phyloP scores from a whole-genome alignment of 2,329 filamentous ascomycete genomes.

The Dactylellina drechsleri region DNA sequence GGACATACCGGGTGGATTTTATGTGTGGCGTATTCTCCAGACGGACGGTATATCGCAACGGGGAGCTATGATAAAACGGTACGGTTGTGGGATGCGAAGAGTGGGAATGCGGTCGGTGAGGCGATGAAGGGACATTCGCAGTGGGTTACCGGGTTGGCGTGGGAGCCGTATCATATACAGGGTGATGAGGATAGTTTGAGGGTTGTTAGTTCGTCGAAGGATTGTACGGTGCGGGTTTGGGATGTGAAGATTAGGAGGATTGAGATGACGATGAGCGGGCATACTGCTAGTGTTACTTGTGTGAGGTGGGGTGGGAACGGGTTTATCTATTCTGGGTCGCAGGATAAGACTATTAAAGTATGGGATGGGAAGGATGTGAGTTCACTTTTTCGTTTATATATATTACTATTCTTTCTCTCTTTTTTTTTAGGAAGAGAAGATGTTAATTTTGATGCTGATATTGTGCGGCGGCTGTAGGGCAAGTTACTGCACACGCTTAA shows the following conservation, averaged over 20 bases:
- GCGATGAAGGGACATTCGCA: slow-evolving; percentile 52
- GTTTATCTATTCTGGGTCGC: slow-evolving; percentile 50
- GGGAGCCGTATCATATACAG: slow-evolving; percentile 44
- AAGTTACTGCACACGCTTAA: slow-evolving; percentile 81
- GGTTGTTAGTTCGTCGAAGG: slow-evolving; percentile 53
- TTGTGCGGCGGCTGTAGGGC: slow-evolving; percentile 65
- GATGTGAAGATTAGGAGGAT: slow-evolving; percentile 47
- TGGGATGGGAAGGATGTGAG: slow-evolving; percentile 54
- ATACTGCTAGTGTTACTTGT: slow-evolving; percentile 88
- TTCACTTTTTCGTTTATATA: slow-evolving; percentile 3
- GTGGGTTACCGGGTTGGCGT: slow-evolving; percentile 46
- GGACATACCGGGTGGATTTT: slow-evolving; percentile 67
- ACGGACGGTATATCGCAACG: slow-evolving; percentile 36
- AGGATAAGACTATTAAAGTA: slow-evolving; percentile 53
- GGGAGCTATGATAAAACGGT: slow-evolving; percentile 47
- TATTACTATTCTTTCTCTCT: neutral
- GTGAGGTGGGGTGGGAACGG: slow-evolving; percentile 60
- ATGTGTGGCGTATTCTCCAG: slow-evolving; percentile 41
- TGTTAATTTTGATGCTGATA: neutral
- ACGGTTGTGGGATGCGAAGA: slow-evolving; percentile 52
- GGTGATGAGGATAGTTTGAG: slow-evolving; percentile 30
- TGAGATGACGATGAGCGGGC: slow-evolving; percentile 83
- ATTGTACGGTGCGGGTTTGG: slow-evolving; percentile 55
- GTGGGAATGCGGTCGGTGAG: slow-evolving; percentile 34
- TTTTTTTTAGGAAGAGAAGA: neutral